These are phyloP conservation scores for Vitis hybrid DNA, from an alignment of 177 flowering plant genomes.

Conservation along the genomic window DNA sequence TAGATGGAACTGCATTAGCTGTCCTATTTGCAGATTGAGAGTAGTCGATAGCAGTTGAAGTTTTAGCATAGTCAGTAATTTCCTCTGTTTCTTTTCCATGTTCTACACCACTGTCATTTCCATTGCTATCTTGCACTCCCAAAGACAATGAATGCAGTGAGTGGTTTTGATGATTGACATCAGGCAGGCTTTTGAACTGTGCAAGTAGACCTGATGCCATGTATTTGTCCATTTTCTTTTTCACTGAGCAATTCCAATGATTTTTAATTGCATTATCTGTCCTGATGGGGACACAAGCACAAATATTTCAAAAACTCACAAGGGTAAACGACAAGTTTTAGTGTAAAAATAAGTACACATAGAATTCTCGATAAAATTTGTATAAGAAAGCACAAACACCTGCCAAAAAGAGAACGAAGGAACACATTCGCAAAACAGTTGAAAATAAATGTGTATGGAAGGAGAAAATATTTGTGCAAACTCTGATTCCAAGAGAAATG, in stretches of 20 bases:
- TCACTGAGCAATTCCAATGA: slow-evolving; percentile 98
- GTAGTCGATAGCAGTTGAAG: slow-evolving; percentile 37
- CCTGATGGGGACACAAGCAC: slow-evolving; percentile 51
- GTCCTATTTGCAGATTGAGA: slow-evolving; percentile 50
- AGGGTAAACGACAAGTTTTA: neutral
- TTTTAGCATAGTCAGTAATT: slow-evolving; percentile 80
- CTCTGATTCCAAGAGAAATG: neutral
- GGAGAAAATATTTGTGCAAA: no score
- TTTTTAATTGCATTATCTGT: slow-evolving; percentile 98
- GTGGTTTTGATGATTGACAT: slow-evolving; percentile 38
- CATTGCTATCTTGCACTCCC: slow-evolving; percentile 40
- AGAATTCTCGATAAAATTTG: neutral
- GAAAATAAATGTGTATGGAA: no score
- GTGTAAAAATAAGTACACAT: no score
- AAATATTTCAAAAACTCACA: slow-evolving; percentile 14
- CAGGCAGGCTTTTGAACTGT: slow-evolving; percentile 60
- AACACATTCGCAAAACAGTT: no score
- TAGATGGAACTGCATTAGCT: slow-evolving; percentile 26
- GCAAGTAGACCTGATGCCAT: slow-evolving; percentile 78
- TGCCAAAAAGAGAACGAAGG: neutral
- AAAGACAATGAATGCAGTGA: slow-evolving; percentile 44
- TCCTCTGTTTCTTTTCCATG: slow-evolving; percentile 56
- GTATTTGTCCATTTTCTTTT: slow-evolving; percentile 86
- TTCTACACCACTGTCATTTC: slow-evolving; percentile 45
- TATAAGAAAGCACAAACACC: neutral